Percentiles rank a stretch among this genome's conserved stretches.
phyloP scores from a whole-genome alignment of 1,284 basidiomycete genomes.

The Puccinia polysora region DNA sequence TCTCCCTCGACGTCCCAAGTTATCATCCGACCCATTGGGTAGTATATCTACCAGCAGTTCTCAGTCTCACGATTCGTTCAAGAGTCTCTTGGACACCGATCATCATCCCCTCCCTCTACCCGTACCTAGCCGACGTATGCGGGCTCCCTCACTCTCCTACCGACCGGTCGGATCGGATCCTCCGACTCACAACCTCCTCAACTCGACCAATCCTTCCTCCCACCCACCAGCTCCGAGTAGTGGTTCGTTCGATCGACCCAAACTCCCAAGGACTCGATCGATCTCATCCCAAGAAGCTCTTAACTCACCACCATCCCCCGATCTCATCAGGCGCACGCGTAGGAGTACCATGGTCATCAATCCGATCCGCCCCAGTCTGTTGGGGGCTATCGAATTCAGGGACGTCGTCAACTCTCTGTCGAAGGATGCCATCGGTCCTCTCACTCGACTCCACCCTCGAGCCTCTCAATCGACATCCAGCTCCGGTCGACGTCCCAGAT shows the following conservation, averaged over 20 bases:
- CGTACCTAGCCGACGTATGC: too few species aligned
- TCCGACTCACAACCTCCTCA: not conserved
- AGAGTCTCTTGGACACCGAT: too few species aligned
- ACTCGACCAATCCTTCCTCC: not conserved
- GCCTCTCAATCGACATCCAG: not conserved
- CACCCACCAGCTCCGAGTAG: not conserved
- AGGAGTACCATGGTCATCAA: not conserved
- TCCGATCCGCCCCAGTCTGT: constrained; percentile 59
- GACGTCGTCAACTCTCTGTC: constrained; percentile 77
- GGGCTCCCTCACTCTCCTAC: too few species aligned
- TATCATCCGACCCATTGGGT: too few species aligned
- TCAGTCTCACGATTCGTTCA: too few species aligned
- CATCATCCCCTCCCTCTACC: too few species aligned
- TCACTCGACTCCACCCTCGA: not conserved
- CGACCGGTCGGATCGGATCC: too few species aligned
- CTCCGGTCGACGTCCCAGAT: constrained; percentile 7
- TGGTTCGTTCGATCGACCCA: too few species aligned
- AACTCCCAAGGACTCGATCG: not conserved
- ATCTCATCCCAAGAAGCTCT: constrained; percentile 11
- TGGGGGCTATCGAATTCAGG: constrained; percentile 88
- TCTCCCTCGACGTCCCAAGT: not conserved
- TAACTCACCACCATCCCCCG: not conserved
- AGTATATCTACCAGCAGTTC: too few species aligned
- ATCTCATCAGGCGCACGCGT: not conserved
- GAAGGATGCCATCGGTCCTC: constrained; percentile 52